phyloP scores from a whole-genome alignment of 129 eudicot genomes.

The Calendula officinalis region DNA sequence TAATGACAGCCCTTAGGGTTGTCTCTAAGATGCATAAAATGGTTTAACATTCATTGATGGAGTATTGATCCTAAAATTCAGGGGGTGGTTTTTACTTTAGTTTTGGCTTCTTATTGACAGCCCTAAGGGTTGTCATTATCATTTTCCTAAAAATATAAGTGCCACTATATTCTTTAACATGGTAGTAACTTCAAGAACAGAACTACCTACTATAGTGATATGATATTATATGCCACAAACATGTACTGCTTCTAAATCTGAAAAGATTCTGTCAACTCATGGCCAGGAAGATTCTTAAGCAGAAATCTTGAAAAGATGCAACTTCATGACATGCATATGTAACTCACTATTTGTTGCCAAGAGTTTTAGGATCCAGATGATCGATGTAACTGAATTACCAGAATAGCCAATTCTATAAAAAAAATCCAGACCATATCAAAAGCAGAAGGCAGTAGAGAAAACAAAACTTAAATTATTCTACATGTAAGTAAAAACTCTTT shows the following conservation, averaged over 20 bases:
- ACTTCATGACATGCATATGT: not conserved
- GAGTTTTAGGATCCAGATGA: not conserved
- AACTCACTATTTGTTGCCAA: not conserved
- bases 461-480: not conserved
- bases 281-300: not conserved
- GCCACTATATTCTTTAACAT: no score
- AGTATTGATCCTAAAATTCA: no score
- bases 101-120: no score
- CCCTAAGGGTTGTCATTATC: no score
- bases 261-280: not conserved
- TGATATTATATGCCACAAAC: constrained; percentile 1
- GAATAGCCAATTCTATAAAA: not conserved
- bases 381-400: not conserved
- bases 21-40: no score
- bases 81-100: no score
- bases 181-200: no score
- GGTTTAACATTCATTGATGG: no score
- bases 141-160: no score
- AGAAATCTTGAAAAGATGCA: not conserved
- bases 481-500: no score
- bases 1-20: no score
- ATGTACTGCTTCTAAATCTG: not conserved
- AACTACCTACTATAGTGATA: not conserved
- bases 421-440: not conserved
- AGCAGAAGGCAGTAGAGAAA: not conserved